Evolutionary conservation across 805 yeast genomes (phyloP), one percentile per base, ranked within the genome.

Genomic region (Myxozyma mucilagina): DNA sequence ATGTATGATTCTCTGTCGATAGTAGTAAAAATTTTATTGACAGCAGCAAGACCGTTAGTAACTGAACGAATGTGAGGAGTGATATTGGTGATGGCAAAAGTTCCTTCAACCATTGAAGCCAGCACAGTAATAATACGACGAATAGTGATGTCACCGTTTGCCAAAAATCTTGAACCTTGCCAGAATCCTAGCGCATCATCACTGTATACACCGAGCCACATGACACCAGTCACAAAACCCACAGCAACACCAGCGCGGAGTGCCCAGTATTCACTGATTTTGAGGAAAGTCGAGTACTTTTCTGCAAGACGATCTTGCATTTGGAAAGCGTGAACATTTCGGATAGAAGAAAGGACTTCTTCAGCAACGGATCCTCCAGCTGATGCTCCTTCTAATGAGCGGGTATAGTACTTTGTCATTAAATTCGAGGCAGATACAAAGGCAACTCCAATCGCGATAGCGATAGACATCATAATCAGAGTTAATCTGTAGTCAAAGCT

Each of bases 301-400:
- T 49, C 66, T 9, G 73, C 71, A 47, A 76, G 60, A 13, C 76
- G 69, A 10, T 72, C 70, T 60, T 77, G 79, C 24, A 74, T 68
- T 39, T 77, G 79, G 49, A 76, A 76, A 1, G 80, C 80, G 6
- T 75, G 74, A 3, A 77, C 77, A 54, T 74, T 77, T 45, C 79
- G 72, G 35, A 75, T 70, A 4, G 78, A 72, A 14, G 76, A 68
- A 6, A 76, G 57, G 6, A 74, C 74, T 65, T 76, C 80, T 57
- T 76, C 80, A 31, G 80, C 80, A 14, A 76, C 61, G 11, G 75
- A 65, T 29, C 77, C 39, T 41, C 66, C 65, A 4, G 47, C 55
- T 16, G 63, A 38, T 14, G 47, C 47, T 5, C 54, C 60, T 9
- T 48, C 57, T 16, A 61, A 18, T 3, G 61, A 47, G 24, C 36